Evolutionary conservation across 768 basidiomycete species (phyloP), one percentile per base, ranked within the genome.

Genomic region (Lactarius psammicola): DNA sequence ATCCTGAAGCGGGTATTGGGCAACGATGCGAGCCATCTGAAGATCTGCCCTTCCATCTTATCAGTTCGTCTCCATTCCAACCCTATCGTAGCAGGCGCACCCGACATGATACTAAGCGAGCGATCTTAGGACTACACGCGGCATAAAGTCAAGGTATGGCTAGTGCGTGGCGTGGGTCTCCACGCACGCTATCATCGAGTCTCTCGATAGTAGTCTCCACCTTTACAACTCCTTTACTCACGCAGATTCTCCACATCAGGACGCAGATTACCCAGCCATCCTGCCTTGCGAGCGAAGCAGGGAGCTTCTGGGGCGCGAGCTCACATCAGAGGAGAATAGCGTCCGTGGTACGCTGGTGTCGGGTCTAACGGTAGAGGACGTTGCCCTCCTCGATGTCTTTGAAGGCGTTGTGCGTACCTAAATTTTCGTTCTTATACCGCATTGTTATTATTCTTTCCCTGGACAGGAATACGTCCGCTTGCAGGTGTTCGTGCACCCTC

Each of bases 221-320:
- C n/a, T n/a, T n/a, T n/a, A n/a, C n/a, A 15, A 38, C 26, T 44
- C 55, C 5, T 9, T 30, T 8, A n/a, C 34, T 30, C 8, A 64
- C 30, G 28, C 15, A 9, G 15, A 6, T 9, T 59, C 17, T 30
- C 34, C 30, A 56, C 55, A 20, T 17, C 64, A 90, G 88, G 64
- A 71, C 51, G 86, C 80, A 51, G 93, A 94, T 72, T 98, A 96
- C 72, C 95, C 95, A 0, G 95, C 87, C 0, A 81, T 97, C 30
- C 73, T 96, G 13, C 85, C 90, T 1, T 83, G 82, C 61, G 75
- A 78, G 4, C 76, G 78, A 64, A 85, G 85, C 49, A 72, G 77
- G 46, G 34, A 66, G 8, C 63, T 81, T 1, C 51, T 77, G 33
- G 70, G 62, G 4, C 76, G 77, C 13, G 80, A 84, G 8, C 77